phyloP scores from a whole-genome alignment of 768 basidiomycete species.

The Psilocybe tampanensis region DNA sequence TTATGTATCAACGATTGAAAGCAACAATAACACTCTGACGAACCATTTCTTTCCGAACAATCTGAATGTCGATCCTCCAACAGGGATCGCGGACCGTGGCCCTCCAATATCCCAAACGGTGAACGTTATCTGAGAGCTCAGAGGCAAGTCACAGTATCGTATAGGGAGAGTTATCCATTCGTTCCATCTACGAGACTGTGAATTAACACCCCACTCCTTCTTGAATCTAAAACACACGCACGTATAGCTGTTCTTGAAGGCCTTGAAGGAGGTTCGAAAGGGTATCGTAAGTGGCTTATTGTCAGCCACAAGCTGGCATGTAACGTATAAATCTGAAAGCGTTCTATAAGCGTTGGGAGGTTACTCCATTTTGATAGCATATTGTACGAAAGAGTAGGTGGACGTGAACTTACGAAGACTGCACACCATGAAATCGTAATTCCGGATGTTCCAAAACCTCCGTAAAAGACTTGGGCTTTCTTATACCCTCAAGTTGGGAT shows the following conservation, averaged over 20 bases:
- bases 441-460: conserved; percentile 86
- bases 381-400: not conserved
- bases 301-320: conserved; percentile 89
- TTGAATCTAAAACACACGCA: conserved; percentile 33
- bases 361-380: conserved; percentile 27
- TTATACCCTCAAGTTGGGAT: conserved; percentile 83
- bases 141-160: conserved; percentile 90
- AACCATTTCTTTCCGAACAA: conserved; percentile 95
- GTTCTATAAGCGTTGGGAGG: conserved; percentile 51
- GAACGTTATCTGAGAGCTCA: conserved; percentile 86
- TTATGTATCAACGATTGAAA: not conserved
- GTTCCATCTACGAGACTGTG: conserved; percentile 71
- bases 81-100: conserved; percentile 74
- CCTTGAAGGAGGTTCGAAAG: conserved; percentile 89
- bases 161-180: conserved; percentile 93
- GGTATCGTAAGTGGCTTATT: conserved; percentile 93
- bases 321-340: conserved; percentile 91
- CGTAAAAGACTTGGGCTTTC: conserved; percentile 70
- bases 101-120: conserved; percentile 97
- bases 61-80: conserved; percentile 90
- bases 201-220: not conserved
- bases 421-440: conserved; percentile 80
- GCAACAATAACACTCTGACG: conserved; percentile 17
- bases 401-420: conserved; percentile 60
- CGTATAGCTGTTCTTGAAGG: conserved; percentile 85